These are phyloP conservation scores for Dorcoceras hygrometricum DNA, from an alignment of 257 asterid genomes.

Conservation along the genomic window DNA sequence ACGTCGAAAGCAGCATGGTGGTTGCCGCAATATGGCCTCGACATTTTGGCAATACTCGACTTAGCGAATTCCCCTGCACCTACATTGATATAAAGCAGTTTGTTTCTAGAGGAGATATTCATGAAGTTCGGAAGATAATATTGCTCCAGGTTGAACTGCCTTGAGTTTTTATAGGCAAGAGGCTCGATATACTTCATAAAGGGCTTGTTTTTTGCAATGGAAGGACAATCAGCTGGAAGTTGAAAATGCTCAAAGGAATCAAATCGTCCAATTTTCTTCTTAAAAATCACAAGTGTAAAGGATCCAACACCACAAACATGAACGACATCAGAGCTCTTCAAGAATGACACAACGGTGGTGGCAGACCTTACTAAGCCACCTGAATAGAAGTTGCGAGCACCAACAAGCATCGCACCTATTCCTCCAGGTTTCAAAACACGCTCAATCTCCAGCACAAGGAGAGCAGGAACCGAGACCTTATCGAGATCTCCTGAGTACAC, in stretches of 20 bases:
- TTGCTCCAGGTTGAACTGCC: conserved; percentile 19
- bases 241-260: conserved; percentile 43
- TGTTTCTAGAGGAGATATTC: conserved; percentile 78
- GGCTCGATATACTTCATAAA: conserved; percentile 68
- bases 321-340: conserved; percentile 60
- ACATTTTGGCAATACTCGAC: conserved; percentile 36
- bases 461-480: conserved; percentile 63
- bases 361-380: conserved; percentile 48
- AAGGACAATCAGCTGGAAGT: conserved; percentile 68
- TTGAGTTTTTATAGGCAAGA: conserved; percentile 21
- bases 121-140: conserved; percentile 56
- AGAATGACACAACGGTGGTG: conserved; percentile 35
- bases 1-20: conserved; percentile 46
- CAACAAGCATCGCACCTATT: conserved; percentile 63
- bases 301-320: conserved; percentile 54
- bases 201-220: conserved; percentile 50
- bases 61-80: conserved; percentile 72
- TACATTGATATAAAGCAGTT: conserved; percentile 57
- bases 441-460: conserved; percentile 76
- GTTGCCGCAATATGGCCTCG: conserved; percentile 42
- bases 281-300: conserved; percentile 49
- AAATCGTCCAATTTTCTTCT: conserved; percentile 46
- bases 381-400: conserved; percentile 37
- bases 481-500: conserved; percentile 75
- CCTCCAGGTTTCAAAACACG: conserved; percentile 86